phyloP scores from a whole-genome alignment of 1,284 basidiomycete species.

The Ceratobasidium sp. region DNA sequence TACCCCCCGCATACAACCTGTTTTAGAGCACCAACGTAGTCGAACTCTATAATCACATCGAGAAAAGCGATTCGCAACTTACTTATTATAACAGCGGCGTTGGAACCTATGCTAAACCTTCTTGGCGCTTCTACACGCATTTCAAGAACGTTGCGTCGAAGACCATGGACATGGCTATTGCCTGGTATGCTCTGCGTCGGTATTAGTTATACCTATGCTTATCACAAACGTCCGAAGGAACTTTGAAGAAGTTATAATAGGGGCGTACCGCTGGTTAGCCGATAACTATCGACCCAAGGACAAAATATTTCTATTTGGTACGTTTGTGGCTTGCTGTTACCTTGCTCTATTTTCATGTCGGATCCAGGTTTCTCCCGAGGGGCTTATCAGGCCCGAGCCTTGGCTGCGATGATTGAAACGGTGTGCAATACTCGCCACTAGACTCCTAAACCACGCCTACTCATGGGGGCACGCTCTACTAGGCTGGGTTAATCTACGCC shows the following conservation, averaged over 20 bases:
- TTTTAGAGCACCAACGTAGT: constrained; percentile 28
- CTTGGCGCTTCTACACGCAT: not conserved
- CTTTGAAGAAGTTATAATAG: constrained; percentile 43
- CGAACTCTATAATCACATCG: constrained; percentile 32
- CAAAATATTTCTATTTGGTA: constrained; percentile 47
- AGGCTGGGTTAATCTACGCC: constrained; percentile 55
- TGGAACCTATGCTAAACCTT: constrained; percentile 44
- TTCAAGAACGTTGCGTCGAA: constrained; percentile 7
- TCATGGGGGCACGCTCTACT: no score
- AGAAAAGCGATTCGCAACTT: constrained; percentile 22
- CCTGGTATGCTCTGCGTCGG: constrained; percentile 27
- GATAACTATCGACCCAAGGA: constrained; percentile 44
- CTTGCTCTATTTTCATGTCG: not conserved
- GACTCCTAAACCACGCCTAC: not conserved
- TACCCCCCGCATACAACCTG: not conserved
- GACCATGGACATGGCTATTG: constrained; percentile 43
- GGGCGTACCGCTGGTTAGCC: constrained; percentile 47
- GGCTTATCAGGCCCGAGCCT: constrained; percentile 60
- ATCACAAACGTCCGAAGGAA: constrained; percentile 20
- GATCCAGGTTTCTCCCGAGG: constrained; percentile 60
- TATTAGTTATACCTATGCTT: not conserved
- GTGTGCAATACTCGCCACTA: constrained; percentile 50
- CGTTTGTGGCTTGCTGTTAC: not conserved
- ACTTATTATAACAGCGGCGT: constrained; percentile 48
- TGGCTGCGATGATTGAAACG: constrained; percentile 60